Conservation (phyloP, 75 land plant genomes). For the Sequoiadendron giganteum region DNA sequence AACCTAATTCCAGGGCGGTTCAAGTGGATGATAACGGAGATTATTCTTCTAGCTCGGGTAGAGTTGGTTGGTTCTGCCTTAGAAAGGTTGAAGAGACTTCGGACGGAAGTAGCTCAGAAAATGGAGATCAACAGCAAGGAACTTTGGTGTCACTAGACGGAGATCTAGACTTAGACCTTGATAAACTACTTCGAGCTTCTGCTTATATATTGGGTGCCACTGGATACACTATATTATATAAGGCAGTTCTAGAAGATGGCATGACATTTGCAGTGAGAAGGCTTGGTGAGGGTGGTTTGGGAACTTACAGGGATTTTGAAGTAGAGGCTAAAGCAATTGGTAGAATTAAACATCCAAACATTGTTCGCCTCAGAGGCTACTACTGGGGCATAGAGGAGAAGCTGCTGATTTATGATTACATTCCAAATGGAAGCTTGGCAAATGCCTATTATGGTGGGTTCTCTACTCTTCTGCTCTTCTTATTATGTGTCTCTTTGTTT, state of each 20-base stretch:
- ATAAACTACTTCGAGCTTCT: slow-evolving; percentile 73
- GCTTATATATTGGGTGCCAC: slow-evolving; percentile 81
- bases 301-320: slow-evolving; percentile 62
- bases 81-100: slow-evolving; percentile 16
- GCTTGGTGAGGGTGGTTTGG: slow-evolving; percentile 55
- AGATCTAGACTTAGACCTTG: slow-evolving; percentile 63
- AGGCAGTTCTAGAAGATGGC: slow-evolving; percentile 81
- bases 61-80: slow-evolving; percentile 12
- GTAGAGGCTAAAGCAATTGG: slow-evolving; percentile 48
- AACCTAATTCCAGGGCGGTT: not conserved
- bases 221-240: slow-evolving; percentile 77
- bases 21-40: not conserved
- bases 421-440: slow-evolving; percentile 84
- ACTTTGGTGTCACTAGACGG: slow-evolving; percentile 56
- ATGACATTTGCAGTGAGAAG: slow-evolving; percentile 61
- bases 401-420: slow-evolving; percentile 78
- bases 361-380: slow-evolving; percentile 67
- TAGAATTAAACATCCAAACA: slow-evolving; percentile 66
- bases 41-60: slow-evolving; percentile 12
- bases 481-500: not conserved
- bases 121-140: slow-evolving; percentile 25
- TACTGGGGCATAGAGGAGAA: slow-evolving; percentile 84
- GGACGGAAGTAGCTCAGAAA: slow-evolving; percentile 21
- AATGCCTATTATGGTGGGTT: slow-evolving; percentile 58
- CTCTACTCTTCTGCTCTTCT: not conserved